These are phyloP conservation scores for Adansonia madagascariensis DNA, from an alignment of 441 rosid species.

Conservation along the genomic window DNA sequence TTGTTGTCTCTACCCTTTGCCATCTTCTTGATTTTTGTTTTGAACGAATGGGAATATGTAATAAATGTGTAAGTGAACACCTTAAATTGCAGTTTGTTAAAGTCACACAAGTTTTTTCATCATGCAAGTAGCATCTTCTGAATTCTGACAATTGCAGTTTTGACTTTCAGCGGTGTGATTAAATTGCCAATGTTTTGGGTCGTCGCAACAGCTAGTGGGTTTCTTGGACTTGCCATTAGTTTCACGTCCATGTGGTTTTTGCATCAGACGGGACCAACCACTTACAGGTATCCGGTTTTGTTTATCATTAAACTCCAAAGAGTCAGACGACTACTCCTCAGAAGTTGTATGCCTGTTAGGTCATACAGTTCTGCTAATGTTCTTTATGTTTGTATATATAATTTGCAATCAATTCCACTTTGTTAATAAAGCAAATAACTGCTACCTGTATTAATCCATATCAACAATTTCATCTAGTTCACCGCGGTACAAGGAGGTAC, in stretches of 20 bases:
- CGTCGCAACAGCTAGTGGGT: constrained; percentile 80
- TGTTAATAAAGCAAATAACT: constrained; percentile 3
- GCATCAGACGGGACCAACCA: constrained; percentile 93
- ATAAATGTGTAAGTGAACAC: constrained; percentile 55
- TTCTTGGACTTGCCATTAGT: constrained; percentile 89
- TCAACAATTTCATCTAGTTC: neutral
- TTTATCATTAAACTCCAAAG: neutral
- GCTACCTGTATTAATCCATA: constrained; percentile 2
- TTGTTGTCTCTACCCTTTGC: constrained; percentile 80
- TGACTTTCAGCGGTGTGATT: constrained; percentile 61
- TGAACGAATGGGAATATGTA: constrained; percentile 79
- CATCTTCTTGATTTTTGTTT: constrained; percentile 58
- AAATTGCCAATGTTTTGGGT: constrained; percentile 81
- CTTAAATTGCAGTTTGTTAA: constrained; percentile 5
- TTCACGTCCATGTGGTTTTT: constrained; percentile 97
- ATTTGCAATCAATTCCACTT: constrained; percentile 3
- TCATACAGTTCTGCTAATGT: neutral
- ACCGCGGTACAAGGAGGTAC: neutral
- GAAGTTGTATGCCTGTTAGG: neutral
- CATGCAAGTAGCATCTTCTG: neutral
- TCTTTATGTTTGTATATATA: neutral
- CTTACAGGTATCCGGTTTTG: constrained; percentile 61
- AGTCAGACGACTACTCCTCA: neutral
- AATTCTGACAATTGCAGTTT: constrained; percentile 14
- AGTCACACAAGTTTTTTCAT: neutral